Evolutionary conservation across 495 filamentous ascomycete genomes (phyloP), one percentile per base, ranked within the genome.

Genomic region (Emericellopsis terricola): DNA sequence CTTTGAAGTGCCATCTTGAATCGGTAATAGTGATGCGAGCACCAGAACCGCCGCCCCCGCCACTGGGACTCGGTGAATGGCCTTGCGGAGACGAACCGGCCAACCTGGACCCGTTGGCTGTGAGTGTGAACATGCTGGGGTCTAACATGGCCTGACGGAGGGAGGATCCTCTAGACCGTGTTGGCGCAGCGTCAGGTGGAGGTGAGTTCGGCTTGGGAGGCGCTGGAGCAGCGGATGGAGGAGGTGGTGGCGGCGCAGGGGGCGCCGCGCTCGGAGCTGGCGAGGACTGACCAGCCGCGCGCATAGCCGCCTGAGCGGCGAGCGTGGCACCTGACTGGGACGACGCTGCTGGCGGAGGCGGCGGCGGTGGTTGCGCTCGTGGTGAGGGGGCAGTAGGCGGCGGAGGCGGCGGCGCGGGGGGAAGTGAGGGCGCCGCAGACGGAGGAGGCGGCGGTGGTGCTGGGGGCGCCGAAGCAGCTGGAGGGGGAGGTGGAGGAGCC

Each of bases 1-100:
- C 64, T 43, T 82, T 73, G 51, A 94, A 97, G 44, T 76, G 81
- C 73, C 82, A 97, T 46, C 86, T 64, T 37, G 59, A 47, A 52
- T 97, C 87, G 30, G 91, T 71, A 29, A 97, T 73, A 2, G 62
- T 57, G 32, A 73, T 55, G 2, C 55, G 53, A 19, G 53, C 44
- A 16, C 64, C 60, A 28, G 50, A 37, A 20, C 53, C 23, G 23
- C 23, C 23, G 11, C 6, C 23, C 6, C 23, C 23, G 23, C 23
- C 23, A 11, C 23, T 26, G 6, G 23, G 23, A 11, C 23, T 26
- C 6, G 23, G 23, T 26, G 11, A 26, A 26, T 26, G 23, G 6
- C 23, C 23, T 18, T 48, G 41, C 16, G 53, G 49, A 1, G 56
- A 52, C 1, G 63, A 60, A 35, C 59, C 64, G 4, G 59, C 49